phyloP scores from a whole-genome alignment of 441 rosid species.

The Gossypium davidsonii region DNA sequence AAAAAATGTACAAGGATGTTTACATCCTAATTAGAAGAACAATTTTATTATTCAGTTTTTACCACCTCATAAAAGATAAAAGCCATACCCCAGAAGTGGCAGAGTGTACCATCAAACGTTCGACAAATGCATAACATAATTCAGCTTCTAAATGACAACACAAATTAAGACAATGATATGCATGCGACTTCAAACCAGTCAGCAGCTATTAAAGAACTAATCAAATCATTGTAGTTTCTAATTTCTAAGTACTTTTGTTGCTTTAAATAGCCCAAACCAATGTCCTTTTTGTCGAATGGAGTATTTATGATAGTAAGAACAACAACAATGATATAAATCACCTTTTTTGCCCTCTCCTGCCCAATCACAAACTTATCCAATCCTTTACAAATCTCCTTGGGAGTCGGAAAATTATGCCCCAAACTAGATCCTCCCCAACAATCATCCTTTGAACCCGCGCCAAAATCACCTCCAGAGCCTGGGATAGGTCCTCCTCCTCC shows the following conservation, averaged over 20 bases:
- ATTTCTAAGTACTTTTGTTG: background rate
- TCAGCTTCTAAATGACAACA: background rate
- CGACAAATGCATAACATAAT: background rate
- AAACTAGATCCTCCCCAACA: constrained; percentile 85
- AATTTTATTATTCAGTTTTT: background rate
- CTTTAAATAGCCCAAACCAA: background rate
- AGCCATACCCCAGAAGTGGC: background rate
- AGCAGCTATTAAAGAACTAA: background rate
- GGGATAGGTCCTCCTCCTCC: constrained; percentile 27
- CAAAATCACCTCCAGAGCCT: constrained; percentile 40
- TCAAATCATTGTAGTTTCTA: background rate
- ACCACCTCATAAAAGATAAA: background rate
- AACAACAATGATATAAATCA: constrained; percentile 14
- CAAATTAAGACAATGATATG: background rate
- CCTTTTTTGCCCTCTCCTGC: constrained; percentile 93
- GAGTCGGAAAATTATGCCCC: constrained; percentile 79
- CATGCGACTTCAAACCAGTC: background rate
- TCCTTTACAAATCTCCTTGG: constrained; percentile 84
- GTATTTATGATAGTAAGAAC: background rate
- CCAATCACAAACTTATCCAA: constrained; percentile 89
- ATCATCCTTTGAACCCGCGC: constrained; percentile 53
- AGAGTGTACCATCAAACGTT: background rate
- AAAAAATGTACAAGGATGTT: background rate
- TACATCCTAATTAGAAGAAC: background rate
- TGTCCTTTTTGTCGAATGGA: background rate